phyloP scores from a whole-genome alignment of 2,329 filamentous ascomycete species.

The Neonectria neomacrospora region DNA sequence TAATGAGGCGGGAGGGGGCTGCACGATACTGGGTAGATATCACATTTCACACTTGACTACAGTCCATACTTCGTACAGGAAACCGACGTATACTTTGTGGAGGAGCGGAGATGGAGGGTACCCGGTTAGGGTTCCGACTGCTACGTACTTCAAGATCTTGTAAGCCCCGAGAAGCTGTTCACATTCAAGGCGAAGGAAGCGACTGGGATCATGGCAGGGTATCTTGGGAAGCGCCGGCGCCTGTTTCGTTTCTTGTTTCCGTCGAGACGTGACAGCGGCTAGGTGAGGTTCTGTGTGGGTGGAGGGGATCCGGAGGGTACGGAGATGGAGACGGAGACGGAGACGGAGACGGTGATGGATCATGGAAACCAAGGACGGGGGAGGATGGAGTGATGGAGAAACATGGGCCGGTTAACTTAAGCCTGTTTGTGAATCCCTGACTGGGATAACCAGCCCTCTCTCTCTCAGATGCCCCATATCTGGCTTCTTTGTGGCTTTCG shows the following conservation, averaged over 20 bases:
- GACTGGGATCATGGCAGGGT: conserved; percentile 34
- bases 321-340: conserved; percentile 15
- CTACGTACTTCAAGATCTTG: background rate
- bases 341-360: conserved; percentile 6
- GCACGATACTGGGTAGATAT: conserved; percentile 36
- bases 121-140: background rate
- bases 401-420: conserved; percentile 2
- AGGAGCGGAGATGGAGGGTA: background rate
- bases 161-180: background rate
- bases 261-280: conserved; percentile 39
- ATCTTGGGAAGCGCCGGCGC: conserved; percentile 40
- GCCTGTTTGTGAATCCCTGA: conserved; percentile 10
- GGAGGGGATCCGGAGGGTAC: conserved; percentile 1
- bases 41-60: conserved; percentile 34
- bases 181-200: conserved; percentile 5
- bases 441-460: conserved; percentile 13
- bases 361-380: conserved; percentile 15
- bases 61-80: conserved; percentile 3
- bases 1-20: conserved; percentile 17
- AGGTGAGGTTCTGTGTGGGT: conserved; percentile 25
- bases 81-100: conserved; percentile 17
- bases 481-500: conserved; percentile 7
- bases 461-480: conserved; percentile 3
- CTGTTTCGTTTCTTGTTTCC: conserved; percentile 46
- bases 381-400: conserved; percentile 15